These are phyloP conservation scores for Carex cristatella DNA, from an alignment of 176 grass and related monocot species.

Conservation along the genomic window DNA sequence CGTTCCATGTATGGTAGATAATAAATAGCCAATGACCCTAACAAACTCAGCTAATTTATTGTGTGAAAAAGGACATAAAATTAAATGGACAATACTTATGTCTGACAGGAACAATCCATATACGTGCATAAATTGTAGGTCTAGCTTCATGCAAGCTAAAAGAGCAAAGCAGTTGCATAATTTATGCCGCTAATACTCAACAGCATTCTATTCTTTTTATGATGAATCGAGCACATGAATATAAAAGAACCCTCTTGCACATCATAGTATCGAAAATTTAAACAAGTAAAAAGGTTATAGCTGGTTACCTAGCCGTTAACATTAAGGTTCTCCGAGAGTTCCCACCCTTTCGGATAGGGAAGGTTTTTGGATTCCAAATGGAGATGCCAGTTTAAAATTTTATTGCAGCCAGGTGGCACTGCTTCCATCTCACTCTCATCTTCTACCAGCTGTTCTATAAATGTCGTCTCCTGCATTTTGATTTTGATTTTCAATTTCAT, in stretches of 20 bases:
- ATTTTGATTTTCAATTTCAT: conserved; percentile 28
- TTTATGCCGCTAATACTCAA: not conserved
- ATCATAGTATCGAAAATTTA: not conserved
- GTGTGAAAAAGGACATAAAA: not conserved
- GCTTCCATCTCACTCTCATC: conserved; percentile 70
- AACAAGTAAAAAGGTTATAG: not conserved
- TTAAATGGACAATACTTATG: not conserved
- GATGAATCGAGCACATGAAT: not conserved
- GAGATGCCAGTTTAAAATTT: conserved; percentile 57
- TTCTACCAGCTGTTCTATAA: conserved; percentile 58
- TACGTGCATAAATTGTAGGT: not conserved
- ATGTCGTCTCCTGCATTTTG: conserved; percentile 42
- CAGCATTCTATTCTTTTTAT: not conserved
- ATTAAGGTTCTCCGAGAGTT: conserved; percentile 35
- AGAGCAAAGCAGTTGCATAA: not conserved
- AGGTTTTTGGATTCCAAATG: conserved; percentile 37
- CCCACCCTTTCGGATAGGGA: conserved; percentile 38
- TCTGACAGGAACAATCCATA: not conserved
- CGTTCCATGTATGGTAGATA: not conserved
- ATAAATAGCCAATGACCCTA: not conserved
- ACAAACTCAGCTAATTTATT: not conserved
- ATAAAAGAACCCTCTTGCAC: not conserved
- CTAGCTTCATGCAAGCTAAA: not conserved
- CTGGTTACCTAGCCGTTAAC: not conserved
- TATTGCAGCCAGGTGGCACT: conserved; percentile 44